Evolutionary conservation across 306 rosid species (phyloP), one percentile per base, ranked within the genome.

Genomic region (Pyrus pyrifolia): DNA sequence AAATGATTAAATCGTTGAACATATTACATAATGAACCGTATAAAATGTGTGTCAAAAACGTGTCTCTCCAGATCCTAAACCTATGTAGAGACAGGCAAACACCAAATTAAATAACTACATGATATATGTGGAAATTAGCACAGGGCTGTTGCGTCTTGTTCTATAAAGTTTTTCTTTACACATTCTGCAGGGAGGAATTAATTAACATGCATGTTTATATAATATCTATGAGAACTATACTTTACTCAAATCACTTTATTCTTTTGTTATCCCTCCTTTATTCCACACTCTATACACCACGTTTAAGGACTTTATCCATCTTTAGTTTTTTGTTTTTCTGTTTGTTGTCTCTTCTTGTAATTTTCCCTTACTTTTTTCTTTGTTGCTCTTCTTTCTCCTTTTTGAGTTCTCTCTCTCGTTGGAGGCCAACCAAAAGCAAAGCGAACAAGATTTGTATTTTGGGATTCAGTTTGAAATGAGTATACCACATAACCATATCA

Each of bases 201-300:
- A 49, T 49, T 15, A 25, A 67, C 18, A 55, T 10, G 8, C 60
- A 8, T 25, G 58, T 51, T 65, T 83, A 83, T 83, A 85, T 84
- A 12, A 61, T 27, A 61, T 61, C 29, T 60, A n/a, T n/a, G 25
- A 60, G 72, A 70, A 33, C 81, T 69, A 66, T 72, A 60, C 15
- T 42, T 72, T 38, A 83, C 80, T 73, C 51, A 86, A 77, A 78
- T 61, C 64, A 25, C 93, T 89, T 91, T 91, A 89, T 88, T 88
- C 92, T 83, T 85, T 85, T 91, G 84, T 84, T 84, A 87, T 89
- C 91, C 66, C 25, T 79, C 81, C 88, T 88, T 86, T 91, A 89
- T 87, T 91, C 90, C 83, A 67, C 29, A n/a, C 29, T 25, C 51
- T 69, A 57, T 9, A 72, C 75, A 78, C 89, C 88, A 80, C 86